These are phyloP conservation scores for Candida odintsovae DNA, from an alignment of 805 yeast species.

Conservation along the genomic window DNA sequence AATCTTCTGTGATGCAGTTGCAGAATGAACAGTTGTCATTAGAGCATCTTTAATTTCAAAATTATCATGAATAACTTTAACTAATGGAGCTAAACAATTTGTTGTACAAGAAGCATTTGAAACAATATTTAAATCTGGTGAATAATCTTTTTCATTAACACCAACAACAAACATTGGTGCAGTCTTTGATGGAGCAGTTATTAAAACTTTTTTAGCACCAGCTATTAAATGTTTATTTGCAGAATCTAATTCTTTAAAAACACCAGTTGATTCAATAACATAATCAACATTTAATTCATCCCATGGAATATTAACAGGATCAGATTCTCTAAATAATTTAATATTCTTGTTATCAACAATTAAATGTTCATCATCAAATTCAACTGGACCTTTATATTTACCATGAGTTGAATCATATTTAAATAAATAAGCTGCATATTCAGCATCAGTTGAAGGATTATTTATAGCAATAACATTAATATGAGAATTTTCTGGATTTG, in stretches of 20 bases:
- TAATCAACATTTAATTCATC: slow-evolving; percentile 73
- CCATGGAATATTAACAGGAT: slow-evolving; percentile 89
- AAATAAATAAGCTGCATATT: slow-evolving; percentile 93
- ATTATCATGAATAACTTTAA: slow-evolving; percentile 80
- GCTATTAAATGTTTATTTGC: slow-evolving; percentile 81
- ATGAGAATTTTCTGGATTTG: slow-evolving; percentile 30
- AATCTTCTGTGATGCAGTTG: slow-evolving; percentile 94
- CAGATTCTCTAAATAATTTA: slow-evolving; percentile 70
- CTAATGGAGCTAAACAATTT: slow-evolving; percentile 92
- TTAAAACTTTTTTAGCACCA: slow-evolving; percentile 93
- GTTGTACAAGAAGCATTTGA: slow-evolving; percentile 96
- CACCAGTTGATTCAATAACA: slow-evolving; percentile 93
- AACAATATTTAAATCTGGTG: slow-evolving; percentile 66
- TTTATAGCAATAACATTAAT: slow-evolving; percentile 83
- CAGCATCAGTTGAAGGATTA: slow-evolving; percentile 86
- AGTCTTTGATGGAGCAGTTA: slow-evolving; percentile 90
- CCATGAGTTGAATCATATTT: slow-evolving; percentile 95
- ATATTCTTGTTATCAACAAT: slow-evolving; percentile 66
- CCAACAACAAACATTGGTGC: slow-evolving; percentile 96
- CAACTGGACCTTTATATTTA: slow-evolving; percentile 70
- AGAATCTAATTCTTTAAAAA: slow-evolving; percentile 77
- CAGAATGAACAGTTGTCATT: slow-evolving; percentile 95
- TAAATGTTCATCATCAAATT: slow-evolving; percentile 48
- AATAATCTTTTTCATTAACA: slow-evolving; percentile 79
- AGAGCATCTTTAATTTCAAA: slow-evolving; percentile 89